phyloP scores from a whole-genome alignment of 73 alveolate genomes.

The Paramecium octaurelia region DNA sequence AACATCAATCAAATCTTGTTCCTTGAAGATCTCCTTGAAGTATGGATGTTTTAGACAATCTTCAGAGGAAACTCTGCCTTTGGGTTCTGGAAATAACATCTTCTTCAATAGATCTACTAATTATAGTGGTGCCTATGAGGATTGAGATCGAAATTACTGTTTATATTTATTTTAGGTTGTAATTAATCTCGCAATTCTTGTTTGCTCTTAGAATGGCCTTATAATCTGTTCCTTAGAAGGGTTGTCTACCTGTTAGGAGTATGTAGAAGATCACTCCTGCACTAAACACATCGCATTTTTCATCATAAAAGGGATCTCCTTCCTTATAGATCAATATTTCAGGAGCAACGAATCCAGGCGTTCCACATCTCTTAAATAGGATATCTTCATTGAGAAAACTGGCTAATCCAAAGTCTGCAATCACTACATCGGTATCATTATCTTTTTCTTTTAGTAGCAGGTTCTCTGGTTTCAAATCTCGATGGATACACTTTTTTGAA shows the following conservation, averaged over 20 bases:
- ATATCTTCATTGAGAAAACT: conserved; percentile 46
- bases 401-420: conserved; percentile 65
- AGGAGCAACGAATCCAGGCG: conserved; percentile 67
- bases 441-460: conserved; percentile 46
- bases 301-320: conserved; percentile 66
- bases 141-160: not conserved
- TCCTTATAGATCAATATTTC: conserved; percentile 54
- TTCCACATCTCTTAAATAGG: conserved; percentile 60
- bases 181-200: conserved; percentile 55
- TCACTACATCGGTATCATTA: conserved; percentile 53
- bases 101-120: conserved; percentile 45
- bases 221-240: conserved; percentile 62
- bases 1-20: conserved; percentile 18
- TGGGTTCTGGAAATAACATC: conserved; percentile 55
- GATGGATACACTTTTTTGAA: conserved; percentile 46
- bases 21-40: conserved; percentile 15
- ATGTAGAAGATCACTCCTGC: conserved; percentile 55
- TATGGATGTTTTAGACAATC: conserved; percentile 62
- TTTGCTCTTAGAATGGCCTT: conserved; percentile 58
- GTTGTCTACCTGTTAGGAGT: conserved; percentile 46
- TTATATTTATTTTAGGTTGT: conserved; percentile 8
- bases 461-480: conserved; percentile 64
- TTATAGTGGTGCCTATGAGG: not conserved
- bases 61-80: conserved; percentile 43
- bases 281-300: conserved; percentile 60